phyloP scores from a whole-genome alignment of 306 rosid species.

The Cucumis melo region DNA sequence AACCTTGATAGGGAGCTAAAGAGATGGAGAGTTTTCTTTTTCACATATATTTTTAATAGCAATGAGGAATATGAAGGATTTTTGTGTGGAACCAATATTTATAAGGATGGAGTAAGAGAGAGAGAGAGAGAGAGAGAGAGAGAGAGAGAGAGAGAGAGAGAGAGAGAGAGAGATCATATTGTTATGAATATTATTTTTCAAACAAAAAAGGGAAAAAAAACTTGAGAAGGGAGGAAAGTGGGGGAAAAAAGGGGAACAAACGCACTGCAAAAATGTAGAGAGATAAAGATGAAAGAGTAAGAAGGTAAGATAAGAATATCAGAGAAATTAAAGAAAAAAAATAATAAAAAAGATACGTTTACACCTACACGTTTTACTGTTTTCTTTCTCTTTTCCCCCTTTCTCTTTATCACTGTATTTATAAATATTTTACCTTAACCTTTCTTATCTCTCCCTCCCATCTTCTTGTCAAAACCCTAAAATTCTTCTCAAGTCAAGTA shows the following conservation, averaged over 20 bases:
- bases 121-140: neutral
- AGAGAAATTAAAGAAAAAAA: neutral
- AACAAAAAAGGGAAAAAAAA: neutral
- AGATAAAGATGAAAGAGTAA: slow-evolving; percentile 31
- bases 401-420: no score
- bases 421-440: no score
- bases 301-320: slow-evolving; percentile 63
- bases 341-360: no score
- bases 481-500: no score
- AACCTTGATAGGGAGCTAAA: neutral
- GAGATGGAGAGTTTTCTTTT: neutral
- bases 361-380: no score
- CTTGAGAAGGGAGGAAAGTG: slow-evolving; percentile 35
- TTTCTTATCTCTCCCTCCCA: no score
- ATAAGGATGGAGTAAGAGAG: neutral
- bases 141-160: neutral
- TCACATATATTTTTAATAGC: no score
- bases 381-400: no score
- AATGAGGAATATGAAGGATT: neutral
- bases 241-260: slow-evolving; percentile 21
- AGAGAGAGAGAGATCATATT: neutral
- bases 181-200: no score
- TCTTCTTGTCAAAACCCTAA: no score
- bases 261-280: neutral
- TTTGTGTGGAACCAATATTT: neutral